Base-by-base conservation (phyloP, 2,329 filamentous ascomycete genomes). In the Claviceps digitariae region DNA sequence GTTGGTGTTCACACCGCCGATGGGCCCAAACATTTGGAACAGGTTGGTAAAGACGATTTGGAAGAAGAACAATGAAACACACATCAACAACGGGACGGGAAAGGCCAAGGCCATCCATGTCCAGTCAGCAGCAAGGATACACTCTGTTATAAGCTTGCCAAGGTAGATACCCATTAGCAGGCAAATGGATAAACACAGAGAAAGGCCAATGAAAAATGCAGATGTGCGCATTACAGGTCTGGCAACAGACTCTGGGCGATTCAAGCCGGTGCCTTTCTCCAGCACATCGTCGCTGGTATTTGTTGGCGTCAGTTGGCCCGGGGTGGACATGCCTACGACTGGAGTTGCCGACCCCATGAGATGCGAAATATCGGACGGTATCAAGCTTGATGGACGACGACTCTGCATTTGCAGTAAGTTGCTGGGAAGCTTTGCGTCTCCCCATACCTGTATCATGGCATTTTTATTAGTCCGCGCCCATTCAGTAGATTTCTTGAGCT, bases 21-120 rank as follows among this genome's bases (percentile, higher is more conserved):
- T 70, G 2, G 75, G 75, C 0, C 75, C 75, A n/a, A 77, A 60
- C 12, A 77, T 67, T 57, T 78, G 69, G 57, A 70, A 71, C 3
- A 72, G 23, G 46, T 67, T 64, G 52, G 62, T 63, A 54, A 71
- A 61, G 55, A 72, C 65, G 49, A 67, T 64, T 48, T 69, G 72
- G 58, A 75, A 76, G 60, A 77, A 68, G 69, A 75, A 66, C 60
- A 65, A 50, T 40, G 52, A 60, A 44, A 61, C 59, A 50, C 59
- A 57, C 31, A 70, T 63, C 53, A 73, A 64, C 50, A 73, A 62
- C 8, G 71, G 64, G 46, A 67, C 64, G 6, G 61, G 61, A 2
- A 57, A 53, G 5, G 71, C 59, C 48, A 72, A 60, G 1, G 67
- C 70, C 48, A 69, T 63, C 27, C 67, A 65, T 25, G 62, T 65